Evolutionary conservation across 495 filamentous ascomycete genomes (phyloP).

Genomic region (Pyronema omphalodes): DNA sequence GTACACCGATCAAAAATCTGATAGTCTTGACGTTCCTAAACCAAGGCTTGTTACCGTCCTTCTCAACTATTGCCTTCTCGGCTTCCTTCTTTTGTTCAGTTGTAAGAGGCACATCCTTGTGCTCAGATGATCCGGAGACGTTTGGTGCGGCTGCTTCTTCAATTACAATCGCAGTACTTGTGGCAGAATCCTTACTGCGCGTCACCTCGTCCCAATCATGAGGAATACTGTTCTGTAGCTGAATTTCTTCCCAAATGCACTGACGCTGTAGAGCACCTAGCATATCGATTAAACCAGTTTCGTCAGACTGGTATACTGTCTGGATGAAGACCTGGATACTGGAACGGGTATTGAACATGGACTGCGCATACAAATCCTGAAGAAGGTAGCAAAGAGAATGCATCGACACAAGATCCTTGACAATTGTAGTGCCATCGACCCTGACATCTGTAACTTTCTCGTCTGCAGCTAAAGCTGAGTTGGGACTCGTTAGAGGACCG

Average conservation of each 20-base stretch:
- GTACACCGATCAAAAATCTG: conserved; percentile 53
- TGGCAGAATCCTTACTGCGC: conserved; percentile 32
- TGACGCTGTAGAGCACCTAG: conserved; percentile 60
- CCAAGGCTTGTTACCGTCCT: conserved; percentile 33
- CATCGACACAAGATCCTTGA: conserved; percentile 56
- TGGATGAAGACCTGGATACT: conserved; percentile 43
- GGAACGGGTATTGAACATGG: conserved; percentile 42
- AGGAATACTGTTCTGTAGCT: conserved; percentile 48
- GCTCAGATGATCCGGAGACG: neutral
- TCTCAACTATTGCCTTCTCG: conserved; percentile 26
- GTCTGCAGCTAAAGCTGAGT: conserved; percentile 12
- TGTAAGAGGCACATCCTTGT: conserved; percentile 9
- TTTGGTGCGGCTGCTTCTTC: conserved; percentile 23
- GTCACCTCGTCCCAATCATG: conserved; percentile 48
- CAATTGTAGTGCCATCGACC: conserved; percentile 45
- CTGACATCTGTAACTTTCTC: conserved; percentile 17
- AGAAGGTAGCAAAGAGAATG: conserved; percentile 57
- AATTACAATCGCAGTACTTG: conserved; percentile 29
- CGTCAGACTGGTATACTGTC: conserved; percentile 3
- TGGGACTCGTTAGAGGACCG: conserved; percentile 34
- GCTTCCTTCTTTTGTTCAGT: conserved; percentile 25
- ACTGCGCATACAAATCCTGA: conserved; percentile 47
- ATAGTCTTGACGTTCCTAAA: conserved; percentile 67
- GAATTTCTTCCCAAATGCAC: conserved; percentile 66
- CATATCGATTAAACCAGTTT: conserved; percentile 25